phyloP scores from a whole-genome alignment of 2,329 filamentous ascomycete species.

The Zasmidium citrigriseum region DNA sequence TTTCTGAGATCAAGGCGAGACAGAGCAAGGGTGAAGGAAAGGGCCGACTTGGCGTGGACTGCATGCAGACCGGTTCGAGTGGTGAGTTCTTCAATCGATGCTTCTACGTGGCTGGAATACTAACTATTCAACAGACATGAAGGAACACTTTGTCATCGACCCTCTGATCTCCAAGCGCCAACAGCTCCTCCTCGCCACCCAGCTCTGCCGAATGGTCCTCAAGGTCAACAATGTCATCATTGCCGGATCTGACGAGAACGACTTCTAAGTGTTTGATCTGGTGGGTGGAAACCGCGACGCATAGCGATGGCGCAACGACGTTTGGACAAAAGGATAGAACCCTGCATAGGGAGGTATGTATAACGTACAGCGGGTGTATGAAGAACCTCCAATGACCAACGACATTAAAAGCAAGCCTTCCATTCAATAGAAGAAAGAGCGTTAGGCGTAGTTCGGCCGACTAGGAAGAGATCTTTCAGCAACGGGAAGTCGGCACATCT shows the following conservation, averaged over 20 bases:
- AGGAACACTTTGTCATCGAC: slow-evolving; percentile 96
- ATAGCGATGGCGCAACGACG: slow-evolving; percentile 15
- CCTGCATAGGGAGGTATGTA: slow-evolving; percentile 19
- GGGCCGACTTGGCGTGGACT: slow-evolving; percentile 85
- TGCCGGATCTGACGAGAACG: slow-evolving; percentile 80
- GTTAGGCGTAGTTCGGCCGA: neutral
- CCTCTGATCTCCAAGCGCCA: slow-evolving; percentile 97
- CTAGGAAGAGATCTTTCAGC: neutral
- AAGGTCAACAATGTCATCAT: slow-evolving; percentile 97
- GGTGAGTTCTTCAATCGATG: slow-evolving; percentile 48
- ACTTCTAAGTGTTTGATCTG: slow-evolving; percentile 60
- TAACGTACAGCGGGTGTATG: slow-evolving; percentile 17
- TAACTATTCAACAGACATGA: slow-evolving; percentile 70
- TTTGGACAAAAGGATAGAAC: slow-evolving; percentile 7
- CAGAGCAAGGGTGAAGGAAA: slow-evolving; percentile 82
- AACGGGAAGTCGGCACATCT: neutral
- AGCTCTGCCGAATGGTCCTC: slow-evolving; percentile 96
- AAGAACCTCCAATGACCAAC: neutral
- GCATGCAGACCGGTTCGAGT: slow-evolving; percentile 93
- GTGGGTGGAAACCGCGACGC: neutral
- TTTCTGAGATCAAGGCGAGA: slow-evolving; percentile 92
- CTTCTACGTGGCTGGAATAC: neutral
- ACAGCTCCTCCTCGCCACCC: slow-evolving; percentile 92
- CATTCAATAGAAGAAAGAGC: neutral
- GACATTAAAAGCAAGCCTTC: neutral